Percentiles rank a stretch among this genome's conserved stretches.
These are phyloP conservation scores for Aspergillus sp. DNA, from an alignment of 2,329 filamentous ascomycete species.

Conservation along the genomic window DNA sequence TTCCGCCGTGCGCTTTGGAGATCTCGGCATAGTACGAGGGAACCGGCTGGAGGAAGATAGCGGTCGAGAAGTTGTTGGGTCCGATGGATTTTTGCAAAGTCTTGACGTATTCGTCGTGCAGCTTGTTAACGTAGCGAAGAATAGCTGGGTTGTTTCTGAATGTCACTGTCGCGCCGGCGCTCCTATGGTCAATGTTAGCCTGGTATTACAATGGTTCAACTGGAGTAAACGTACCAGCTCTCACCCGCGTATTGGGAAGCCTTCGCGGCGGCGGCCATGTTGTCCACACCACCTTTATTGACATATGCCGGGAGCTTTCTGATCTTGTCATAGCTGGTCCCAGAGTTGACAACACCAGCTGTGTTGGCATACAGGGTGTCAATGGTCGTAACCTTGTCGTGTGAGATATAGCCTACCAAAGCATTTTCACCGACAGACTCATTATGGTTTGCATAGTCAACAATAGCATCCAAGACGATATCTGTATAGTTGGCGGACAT, in stretches of 20 bases:
- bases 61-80: conserved; percentile 12
- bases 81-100: conserved; percentile 13
- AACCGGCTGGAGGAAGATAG: conserved; percentile 37
- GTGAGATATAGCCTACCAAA: conserved; percentile 27
- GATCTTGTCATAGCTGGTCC: too few species aligned
- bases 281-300: not conserved
- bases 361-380: not conserved
- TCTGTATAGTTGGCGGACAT: not conserved
- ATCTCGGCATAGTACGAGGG: conserved; percentile 31
- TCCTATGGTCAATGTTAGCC: conserved; percentile 3
- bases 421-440: conserved; percentile 12
- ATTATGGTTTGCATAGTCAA: not conserved
- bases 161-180: conserved; percentile 14
- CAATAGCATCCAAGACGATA: not conserved
- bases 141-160: conserved; percentile 12
- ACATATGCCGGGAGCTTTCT: too few species aligned
- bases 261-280: conserved; percentile 8
- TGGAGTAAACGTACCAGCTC: conserved; percentile 6
- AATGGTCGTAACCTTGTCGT: conserved; percentile 10
- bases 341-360: too few species aligned
- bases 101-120: not conserved
- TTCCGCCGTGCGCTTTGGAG: conserved; percentile 29
- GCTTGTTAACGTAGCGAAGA: too few species aligned
- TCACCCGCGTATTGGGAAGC: conserved; percentile 7
- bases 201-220: not conserved